phyloP scores from a whole-genome alignment of 2,329 filamentous ascomycete species.

The Trematosphaeria pertusa region DNA sequence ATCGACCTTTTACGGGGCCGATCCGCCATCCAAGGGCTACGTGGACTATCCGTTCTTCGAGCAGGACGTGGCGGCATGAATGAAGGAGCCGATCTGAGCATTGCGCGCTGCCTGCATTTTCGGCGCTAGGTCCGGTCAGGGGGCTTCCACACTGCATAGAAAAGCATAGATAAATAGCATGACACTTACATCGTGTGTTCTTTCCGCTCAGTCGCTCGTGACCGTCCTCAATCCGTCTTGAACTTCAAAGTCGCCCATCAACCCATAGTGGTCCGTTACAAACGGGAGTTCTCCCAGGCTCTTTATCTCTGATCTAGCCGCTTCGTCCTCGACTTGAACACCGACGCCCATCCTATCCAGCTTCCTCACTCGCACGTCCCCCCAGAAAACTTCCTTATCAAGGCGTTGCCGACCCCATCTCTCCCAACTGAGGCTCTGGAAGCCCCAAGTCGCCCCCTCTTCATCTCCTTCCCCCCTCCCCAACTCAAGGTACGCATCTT shows the following conservation, averaged over 20 bases:
- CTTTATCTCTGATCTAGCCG: slow-evolving; percentile 6
- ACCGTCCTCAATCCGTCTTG: too few species aligned
- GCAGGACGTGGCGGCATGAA: slow-evolving; percentile 25
- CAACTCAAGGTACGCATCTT: slow-evolving; percentile 60
- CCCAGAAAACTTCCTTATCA: slow-evolving; percentile 61
- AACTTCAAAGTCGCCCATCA: slow-evolving; percentile 38
- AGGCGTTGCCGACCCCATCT: slow-evolving; percentile 58
- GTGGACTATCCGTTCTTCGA: slow-evolving; percentile 49
- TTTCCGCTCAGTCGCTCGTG: too few species aligned
- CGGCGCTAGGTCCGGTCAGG: slow-evolving; percentile 8
- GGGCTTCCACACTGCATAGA: too few species aligned
- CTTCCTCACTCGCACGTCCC: slow-evolving; percentile 35
- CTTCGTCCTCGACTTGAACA: slow-evolving; percentile 49
- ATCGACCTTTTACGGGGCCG: slow-evolving; percentile 54
- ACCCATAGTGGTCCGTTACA: slow-evolving; percentile 58
- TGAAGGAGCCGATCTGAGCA: slow-evolving; percentile 5
- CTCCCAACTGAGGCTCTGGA: slow-evolving; percentile 53
- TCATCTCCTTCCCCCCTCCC: slow-evolving; percentile 58
- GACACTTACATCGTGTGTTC: too few species aligned
- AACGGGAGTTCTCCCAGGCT: slow-evolving; percentile 35
- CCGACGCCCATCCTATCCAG: slow-evolving; percentile 58
- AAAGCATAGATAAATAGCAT: slow-evolving; percentile 10
- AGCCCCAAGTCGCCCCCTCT: slow-evolving; percentile 64
- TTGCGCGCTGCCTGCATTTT: slow-evolving; percentile 10
- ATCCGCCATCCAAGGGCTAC: slow-evolving; percentile 48